Conservation (phyloP, 2,329 filamentous ascomycete species). For the Alternaria brassicae region DNA sequence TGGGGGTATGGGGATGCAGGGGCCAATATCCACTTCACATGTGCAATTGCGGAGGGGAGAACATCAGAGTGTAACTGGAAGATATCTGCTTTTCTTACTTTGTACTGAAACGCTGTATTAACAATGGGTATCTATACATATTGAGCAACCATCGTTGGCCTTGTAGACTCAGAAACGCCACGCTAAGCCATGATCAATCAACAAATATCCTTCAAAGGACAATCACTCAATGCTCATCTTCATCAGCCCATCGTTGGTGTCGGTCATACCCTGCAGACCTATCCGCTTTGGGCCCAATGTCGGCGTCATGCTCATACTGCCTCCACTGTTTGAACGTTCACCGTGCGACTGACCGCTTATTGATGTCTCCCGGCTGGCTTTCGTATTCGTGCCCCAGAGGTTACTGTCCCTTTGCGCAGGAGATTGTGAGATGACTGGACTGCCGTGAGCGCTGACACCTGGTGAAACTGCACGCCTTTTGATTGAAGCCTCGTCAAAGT, state of each 20-base stretch:
- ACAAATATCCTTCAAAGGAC: not conserved
- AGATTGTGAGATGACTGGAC: conserved; percentile 81
- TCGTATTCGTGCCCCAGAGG: conserved; percentile 75
- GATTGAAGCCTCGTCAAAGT: conserved; percentile 85
- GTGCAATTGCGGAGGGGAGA: not conserved
- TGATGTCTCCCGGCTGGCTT: conserved; percentile 64
- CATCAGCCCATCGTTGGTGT: conserved; percentile 95
- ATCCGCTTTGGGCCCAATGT: conserved; percentile 55
- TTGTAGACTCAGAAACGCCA: conserved; percentile 28
- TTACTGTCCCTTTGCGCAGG: conserved; percentile 75
- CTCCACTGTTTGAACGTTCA: conserved; percentile 57
- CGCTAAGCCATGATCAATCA: conserved; percentile 27
- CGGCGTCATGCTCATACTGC: conserved; percentile 56
- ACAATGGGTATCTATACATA: conserved; percentile 23
- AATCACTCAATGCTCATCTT: conserved; percentile 90
- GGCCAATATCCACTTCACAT: conserved; percentile 8
- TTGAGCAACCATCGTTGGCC: conserved; percentile 2
- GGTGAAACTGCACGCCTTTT: conserved; percentile 92
- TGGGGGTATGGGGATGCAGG: conserved; percentile 29
- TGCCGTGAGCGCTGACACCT: conserved; percentile 89
- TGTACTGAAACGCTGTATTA: not conserved
- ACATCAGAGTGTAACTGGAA: not conserved
- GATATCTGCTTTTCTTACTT: not conserved
- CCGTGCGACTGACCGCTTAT: conserved; percentile 60
- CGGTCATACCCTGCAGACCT: conserved; percentile 85